Base-by-base conservation (phyloP, 306 rosid species). In the Lathyrus sativus region DNA sequence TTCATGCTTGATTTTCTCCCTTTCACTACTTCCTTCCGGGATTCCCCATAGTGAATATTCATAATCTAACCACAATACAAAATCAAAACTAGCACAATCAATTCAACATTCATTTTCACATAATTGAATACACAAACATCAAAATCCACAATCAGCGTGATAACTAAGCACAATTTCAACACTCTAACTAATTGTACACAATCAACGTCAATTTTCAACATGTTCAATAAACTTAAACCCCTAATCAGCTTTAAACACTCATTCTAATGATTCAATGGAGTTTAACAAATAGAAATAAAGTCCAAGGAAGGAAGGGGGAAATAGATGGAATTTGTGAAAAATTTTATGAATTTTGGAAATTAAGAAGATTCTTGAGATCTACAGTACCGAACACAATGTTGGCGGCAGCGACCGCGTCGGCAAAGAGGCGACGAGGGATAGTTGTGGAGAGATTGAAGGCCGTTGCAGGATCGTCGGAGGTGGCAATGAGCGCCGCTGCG, bases 41-140 rank as follows among this genome's bases (percentile, higher is more conserved):
- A 86, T 61, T 70, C 97, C 93, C 95, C 87, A 76, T 31, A 93
- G 79, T 6, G 96, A 85, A 76, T 86, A 90, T 65, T 90, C 96
- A 55, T 90, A 93, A 76, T 93, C 98, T 93, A 82, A 60, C 26
- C 24, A 84, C 11, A 59, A 49, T 4, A 28, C 44, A 55, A 66
- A 41, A 65, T 17, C 65, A 33, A 9, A 60, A 49, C 72, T 56
- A 71, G 10, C 43, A 45, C 9, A 45, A 70, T 13, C 62, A 57
- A 55, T 41, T 11, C 69, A 48, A 64, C 37, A 62, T 75, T 76
- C 78, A 64, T 69, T 73, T 57, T 62, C 75, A 67, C 67, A 38
- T 4, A 70, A 39, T 41, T 53, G 0, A 15, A 31, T 42, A 45
- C 58, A 70, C 63, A 17, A 39, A 38, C 29, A 62, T 38, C 81